Percentiles rank a stretch among this genome's conserved stretches.
phyloP scores from a whole-genome alignment of 306 rosid species.

The Prunus mume region DNA sequence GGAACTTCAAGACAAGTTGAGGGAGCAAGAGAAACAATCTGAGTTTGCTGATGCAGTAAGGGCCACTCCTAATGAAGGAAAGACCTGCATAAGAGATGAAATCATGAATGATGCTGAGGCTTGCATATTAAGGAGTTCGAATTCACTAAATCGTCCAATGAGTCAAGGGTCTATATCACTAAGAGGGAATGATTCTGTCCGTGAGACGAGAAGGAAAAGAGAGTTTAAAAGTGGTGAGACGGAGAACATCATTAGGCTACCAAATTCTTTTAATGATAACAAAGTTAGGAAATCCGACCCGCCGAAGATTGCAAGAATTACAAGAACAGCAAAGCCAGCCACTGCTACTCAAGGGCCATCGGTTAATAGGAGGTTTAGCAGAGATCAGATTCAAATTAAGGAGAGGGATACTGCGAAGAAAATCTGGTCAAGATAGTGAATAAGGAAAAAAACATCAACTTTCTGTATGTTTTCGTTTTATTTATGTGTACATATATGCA shows the following conservation, averaged over 20 bases:
- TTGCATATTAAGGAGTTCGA: constrained; percentile 49
- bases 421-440: constrained; percentile 64
- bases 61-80: constrained; percentile 49
- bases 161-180: constrained; percentile 43
- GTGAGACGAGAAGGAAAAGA: constrained; percentile 60
- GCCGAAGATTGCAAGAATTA: constrained; percentile 48
- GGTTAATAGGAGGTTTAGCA: constrained; percentile 52
- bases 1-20: constrained; percentile 66
- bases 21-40: constrained; percentile 49
- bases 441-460: background rate
- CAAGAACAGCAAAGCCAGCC: constrained; percentile 50
- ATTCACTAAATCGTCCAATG: constrained; percentile 43
- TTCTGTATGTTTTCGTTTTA: constrained; percentile 2
- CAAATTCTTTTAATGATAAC: constrained; percentile 37
- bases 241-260: constrained; percentile 44
- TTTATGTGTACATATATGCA: background rate
- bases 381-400: constrained; percentile 58
- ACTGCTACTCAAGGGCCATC: constrained; percentile 49
- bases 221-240: constrained; percentile 58
- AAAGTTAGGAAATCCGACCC: constrained; percentile 81
- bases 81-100: constrained; percentile 39
- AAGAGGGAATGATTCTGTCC: constrained; percentile 49
- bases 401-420: constrained; percentile 77
- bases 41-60: constrained; percentile 39
- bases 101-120: constrained; percentile 47